Percentiles rank a stretch among this genome's conserved stretches.
Conservation (phyloP, 352 stramenopile species). For the Saprolegnia parasitica region DNA sequence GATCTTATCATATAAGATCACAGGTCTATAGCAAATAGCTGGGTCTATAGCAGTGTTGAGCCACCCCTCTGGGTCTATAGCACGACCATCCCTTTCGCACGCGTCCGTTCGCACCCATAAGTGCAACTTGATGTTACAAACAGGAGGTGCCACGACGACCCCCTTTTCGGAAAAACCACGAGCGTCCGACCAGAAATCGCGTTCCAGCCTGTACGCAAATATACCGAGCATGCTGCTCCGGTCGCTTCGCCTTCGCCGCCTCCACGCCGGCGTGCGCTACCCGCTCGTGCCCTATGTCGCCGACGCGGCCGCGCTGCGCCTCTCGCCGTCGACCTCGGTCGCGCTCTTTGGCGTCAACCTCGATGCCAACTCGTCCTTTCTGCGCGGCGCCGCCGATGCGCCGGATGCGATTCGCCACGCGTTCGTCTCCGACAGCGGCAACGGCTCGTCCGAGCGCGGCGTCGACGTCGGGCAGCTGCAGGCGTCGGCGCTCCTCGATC, state of each 20-base stretch:
- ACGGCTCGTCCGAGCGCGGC: neutral
- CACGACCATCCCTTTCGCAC: too few relatives aligned
- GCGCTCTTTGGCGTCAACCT: constrained; percentile 7
- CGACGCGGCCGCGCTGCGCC: neutral
- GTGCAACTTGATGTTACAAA: neutral
- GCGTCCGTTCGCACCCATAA: neutral
- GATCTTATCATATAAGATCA: too few relatives aligned
- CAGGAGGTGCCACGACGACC: neutral
- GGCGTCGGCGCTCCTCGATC: neutral
- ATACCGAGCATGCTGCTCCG: neutral
- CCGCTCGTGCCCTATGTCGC: neutral
- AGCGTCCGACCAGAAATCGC: neutral
- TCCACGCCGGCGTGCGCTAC: neutral
- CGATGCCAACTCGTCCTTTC: constrained; percentile 16
- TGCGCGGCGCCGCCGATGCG: neutral
- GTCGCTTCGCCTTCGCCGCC: neutral
- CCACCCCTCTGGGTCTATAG: too few relatives aligned
- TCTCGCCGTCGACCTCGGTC: neutral
- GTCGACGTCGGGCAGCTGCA: constrained; percentile 3
- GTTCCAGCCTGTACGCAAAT: too few relatives aligned
- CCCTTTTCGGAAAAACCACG: neutral
- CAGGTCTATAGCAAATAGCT: too few relatives aligned
- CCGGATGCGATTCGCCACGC: constrained; percentile 16
- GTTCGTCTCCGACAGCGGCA: constrained; percentile 17
- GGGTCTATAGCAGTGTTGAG: too few relatives aligned